Evolutionary conservation across 2,329 filamentous ascomycete genomes (phyloP).

Genomic region (Knoxdaviesia proteae): DNA sequence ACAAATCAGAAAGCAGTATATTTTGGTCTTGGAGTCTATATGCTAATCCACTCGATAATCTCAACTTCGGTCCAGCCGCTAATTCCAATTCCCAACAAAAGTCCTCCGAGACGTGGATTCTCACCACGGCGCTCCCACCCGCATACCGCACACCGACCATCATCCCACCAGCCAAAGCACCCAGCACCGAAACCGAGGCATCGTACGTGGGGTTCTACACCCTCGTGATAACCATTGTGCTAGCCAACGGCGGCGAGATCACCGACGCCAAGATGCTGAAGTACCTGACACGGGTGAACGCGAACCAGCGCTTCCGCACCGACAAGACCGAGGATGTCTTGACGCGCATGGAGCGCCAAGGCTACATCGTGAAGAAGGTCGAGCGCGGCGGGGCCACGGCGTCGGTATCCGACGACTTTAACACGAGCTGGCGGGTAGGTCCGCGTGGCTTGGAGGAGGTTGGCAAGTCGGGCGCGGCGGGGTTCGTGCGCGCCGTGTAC

Average conservation of each 20-base stretch:
- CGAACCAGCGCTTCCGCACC: conserved; percentile 51
- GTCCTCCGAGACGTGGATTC: conserved; percentile 51
- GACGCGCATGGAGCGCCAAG: conserved; percentile 56
- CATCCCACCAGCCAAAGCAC: conserved; percentile 44
- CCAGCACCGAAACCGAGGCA: conserved; percentile 48
- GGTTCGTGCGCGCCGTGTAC: conserved; percentile 43
- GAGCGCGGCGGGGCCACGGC: conserved; percentile 32
- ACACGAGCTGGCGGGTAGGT: conserved; percentile 65
- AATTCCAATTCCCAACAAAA: conserved; percentile 28
- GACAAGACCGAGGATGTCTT: conserved; percentile 60
- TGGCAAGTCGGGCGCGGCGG: conserved; percentile 52
- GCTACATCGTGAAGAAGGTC: conserved; percentile 57
- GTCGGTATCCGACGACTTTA: conserved; percentile 35
- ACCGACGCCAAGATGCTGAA: conserved; percentile 61
- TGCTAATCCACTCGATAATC: background rate
- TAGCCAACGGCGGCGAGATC: conserved; percentile 51
- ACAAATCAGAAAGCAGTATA: background rate
- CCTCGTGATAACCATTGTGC: conserved; percentile 57
- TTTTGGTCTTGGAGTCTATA: background rate
- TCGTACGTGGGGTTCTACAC: conserved; percentile 67
- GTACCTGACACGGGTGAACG: conserved; percentile 54
- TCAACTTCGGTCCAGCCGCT: conserved; percentile 12
- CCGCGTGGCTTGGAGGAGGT: conserved; percentile 73
- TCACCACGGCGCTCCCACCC: conserved; percentile 51
- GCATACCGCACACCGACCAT: conserved; percentile 46